Conservation (phyloP, 768 basidiomycete genomes). For the Leccinum variicolor region DNA sequence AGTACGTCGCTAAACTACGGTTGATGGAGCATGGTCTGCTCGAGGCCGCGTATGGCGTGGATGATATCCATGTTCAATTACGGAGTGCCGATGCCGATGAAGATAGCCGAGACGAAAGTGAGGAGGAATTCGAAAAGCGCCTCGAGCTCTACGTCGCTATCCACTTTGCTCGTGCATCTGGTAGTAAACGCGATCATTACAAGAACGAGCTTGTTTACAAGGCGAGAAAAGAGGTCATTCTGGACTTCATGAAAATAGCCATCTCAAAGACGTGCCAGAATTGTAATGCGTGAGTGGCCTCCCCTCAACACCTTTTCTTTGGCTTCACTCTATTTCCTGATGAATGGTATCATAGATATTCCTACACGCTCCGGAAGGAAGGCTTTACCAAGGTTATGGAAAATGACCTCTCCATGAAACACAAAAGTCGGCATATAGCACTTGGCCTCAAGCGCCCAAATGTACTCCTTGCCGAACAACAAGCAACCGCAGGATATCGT, state of each 20-base stretch:
- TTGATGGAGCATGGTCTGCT: slow-evolving; percentile 88
- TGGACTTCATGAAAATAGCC: slow-evolving; percentile 72
- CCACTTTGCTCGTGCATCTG: slow-evolving; percentile 39
- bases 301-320: background rate
- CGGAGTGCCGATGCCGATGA: slow-evolving; percentile 31
- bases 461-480: slow-evolving; percentile 56
- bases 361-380: slow-evolving; percentile 91
- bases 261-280: slow-evolving; percentile 75
- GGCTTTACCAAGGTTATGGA: slow-evolving; percentile 93
- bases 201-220: slow-evolving; percentile 89
- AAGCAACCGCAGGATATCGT: slow-evolving; percentile 23
- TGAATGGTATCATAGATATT: slow-evolving; percentile 44
- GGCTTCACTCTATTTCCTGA: background rate
- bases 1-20: slow-evolving; percentile 82
- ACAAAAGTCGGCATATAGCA: slow-evolving; percentile 58
- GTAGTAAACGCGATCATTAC: slow-evolving; percentile 75
- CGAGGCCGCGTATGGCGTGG: slow-evolving; percentile 73
- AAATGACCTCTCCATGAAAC: slow-evolving; percentile 79
- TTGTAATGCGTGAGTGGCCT: slow-evolving; percentile 79
- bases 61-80: slow-evolving; percentile 54
- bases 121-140: slow-evolving; percentile 58
- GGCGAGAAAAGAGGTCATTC: slow-evolving; percentile 76
- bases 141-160: slow-evolving; percentile 65
- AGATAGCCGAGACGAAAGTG: slow-evolving; percentile 52
- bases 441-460: slow-evolving; percentile 65